A percentile compares a stretch with the other conserved stretches of the same genome.
Conservation (phyloP, 192 early-diverging fungal species). For the Umbelopsis isabellina region DNA sequence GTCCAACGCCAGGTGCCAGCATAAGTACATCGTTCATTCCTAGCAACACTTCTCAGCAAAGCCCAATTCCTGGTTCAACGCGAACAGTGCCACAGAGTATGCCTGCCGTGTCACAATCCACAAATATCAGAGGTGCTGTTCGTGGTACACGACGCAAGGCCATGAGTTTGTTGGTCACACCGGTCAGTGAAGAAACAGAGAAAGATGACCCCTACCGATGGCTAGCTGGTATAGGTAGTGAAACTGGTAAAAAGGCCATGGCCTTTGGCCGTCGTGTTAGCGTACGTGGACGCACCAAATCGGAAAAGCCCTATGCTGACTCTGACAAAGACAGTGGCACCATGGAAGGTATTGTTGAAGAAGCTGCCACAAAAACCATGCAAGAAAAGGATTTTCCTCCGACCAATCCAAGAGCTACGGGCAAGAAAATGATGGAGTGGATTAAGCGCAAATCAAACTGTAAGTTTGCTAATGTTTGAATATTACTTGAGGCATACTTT, state of each 20-base stretch:
- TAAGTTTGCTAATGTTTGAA: constrained; percentile 28
- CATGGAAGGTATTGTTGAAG: constrained; percentile 16
- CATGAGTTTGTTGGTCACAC: constrained; percentile 34
- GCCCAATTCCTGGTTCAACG: neutral
- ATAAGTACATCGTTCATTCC: constrained; percentile 29
- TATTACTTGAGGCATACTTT: neutral
- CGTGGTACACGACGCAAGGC: constrained; percentile 41
- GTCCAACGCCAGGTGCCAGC: constrained; percentile 21
- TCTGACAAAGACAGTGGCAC: constrained; percentile 1
- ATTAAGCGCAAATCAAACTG: constrained; percentile 63
- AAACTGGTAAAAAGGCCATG: neutral
- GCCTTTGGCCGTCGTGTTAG: constrained; percentile 12
- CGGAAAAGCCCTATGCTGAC: neutral
- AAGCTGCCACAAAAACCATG: neutral
- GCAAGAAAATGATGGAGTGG: constrained; percentile 78
- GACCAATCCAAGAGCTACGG: constrained; percentile 42
- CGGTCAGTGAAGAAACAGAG: constrained; percentile 29
- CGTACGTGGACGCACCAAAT: neutral
- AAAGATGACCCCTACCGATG: constrained; percentile 10
- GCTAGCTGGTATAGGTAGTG: neutral
- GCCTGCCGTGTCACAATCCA: constrained; percentile 1
- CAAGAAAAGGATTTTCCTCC: constrained; percentile 21
- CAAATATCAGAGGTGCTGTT: neutral
- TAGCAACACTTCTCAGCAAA: neutral
- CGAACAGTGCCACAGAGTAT: neutral